These are phyloP conservation scores for Neurospora sp. DNA, from an alignment of 495 filamentous ascomycete genomes.

Conservation along the genomic window DNA sequence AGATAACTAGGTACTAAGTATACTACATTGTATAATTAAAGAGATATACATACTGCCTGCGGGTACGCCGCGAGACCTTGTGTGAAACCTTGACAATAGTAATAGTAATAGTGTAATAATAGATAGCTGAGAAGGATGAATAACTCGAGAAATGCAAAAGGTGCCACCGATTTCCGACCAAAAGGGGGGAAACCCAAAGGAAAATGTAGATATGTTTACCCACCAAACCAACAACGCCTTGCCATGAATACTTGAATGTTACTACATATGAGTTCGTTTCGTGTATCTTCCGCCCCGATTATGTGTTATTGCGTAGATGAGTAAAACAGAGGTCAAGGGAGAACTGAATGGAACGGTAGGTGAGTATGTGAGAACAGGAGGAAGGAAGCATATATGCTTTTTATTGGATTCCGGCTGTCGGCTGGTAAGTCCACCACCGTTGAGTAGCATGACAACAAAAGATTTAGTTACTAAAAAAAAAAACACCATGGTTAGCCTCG, in stretches of 20 bases:
- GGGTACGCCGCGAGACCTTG: not conserved
- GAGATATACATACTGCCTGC: not conserved
- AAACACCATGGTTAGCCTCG: not conserved
- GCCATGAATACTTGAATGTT: not conserved
- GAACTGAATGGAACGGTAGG: not conserved
- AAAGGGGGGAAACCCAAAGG: too few relatives aligned
- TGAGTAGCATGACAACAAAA: not conserved
- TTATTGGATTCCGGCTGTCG: not conserved
- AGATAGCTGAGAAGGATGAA: not conserved
- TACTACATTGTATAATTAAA: not conserved
- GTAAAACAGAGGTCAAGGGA: not conserved
- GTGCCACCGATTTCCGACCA: not conserved
- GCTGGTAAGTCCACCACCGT: not conserved
- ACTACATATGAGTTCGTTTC: not conserved
- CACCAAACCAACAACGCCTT: not conserved
- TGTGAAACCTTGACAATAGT: not conserved
- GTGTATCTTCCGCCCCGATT: not conserved
- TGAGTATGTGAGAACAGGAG: not conserved
- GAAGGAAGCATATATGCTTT: not conserved
- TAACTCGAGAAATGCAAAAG: not conserved
- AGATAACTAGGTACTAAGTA: not conserved
- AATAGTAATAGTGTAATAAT: not conserved
- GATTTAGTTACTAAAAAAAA: not conserved
- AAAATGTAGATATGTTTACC: not conserved
- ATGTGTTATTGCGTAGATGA: not conserved